Percentiles rank a stretch among this genome's conserved stretches.
Conservation (phyloP, 192 early-diverging fungal species). For the Obelidium mucronatum region DNA sequence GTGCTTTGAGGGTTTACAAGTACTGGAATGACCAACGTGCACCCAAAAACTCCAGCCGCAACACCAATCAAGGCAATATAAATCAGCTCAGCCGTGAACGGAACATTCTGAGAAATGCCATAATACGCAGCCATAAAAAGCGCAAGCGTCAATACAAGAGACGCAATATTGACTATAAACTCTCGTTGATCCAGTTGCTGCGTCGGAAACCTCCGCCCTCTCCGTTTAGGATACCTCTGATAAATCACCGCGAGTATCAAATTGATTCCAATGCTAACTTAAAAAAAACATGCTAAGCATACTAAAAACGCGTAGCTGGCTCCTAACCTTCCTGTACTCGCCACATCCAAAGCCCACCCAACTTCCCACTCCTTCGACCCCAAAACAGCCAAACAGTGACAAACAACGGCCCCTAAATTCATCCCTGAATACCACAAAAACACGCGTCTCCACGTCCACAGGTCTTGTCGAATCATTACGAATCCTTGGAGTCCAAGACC, state of each 20-base stretch:
- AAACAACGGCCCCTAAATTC: constrained; percentile 4
- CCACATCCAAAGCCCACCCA: constrained; percentile 9
- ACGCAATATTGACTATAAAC: not conserved
- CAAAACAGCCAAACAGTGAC: constrained; percentile 1
- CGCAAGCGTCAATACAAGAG: not conserved
- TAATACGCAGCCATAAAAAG: not conserved
- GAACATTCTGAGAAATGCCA: not conserved
- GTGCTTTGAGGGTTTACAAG: too few relatives aligned
- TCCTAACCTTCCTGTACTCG: not conserved
- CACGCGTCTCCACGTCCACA: constrained; percentile 14
- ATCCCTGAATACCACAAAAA: constrained; percentile 5
- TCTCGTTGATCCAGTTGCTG: not conserved
- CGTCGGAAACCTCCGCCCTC: not conserved
- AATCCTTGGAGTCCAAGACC: constrained; percentile 6
- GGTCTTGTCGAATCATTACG: not conserved
- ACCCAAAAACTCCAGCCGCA: not conserved
- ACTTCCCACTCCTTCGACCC: not conserved
- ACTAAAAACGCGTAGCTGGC: not conserved
- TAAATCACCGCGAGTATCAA: not conserved
- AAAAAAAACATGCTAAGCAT: not conserved
- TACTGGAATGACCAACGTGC: not conserved
- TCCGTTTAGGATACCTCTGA: not conserved
- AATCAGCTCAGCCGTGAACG: not conserved
- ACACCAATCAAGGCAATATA: not conserved
- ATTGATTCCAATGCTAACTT: not conserved